Percentiles rank a stretch among this genome's conserved stretches.
phyloP scores from a whole-genome alignment of 2,329 filamentous ascomycete species.

The Phaeosphaeriaceae sp. region DNA sequence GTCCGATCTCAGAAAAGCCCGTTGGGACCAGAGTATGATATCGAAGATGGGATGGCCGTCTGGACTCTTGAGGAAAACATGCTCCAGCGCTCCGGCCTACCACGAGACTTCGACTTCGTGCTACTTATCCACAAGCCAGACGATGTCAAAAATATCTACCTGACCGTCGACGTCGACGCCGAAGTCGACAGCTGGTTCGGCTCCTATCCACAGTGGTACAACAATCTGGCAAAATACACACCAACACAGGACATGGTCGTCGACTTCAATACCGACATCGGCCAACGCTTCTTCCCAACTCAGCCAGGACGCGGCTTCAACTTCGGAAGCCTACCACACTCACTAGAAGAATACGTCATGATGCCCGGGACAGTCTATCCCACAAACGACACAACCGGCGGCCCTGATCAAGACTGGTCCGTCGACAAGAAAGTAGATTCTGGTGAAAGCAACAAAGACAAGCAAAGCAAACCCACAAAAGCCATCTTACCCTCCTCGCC shows the following conservation, averaged over 20 bases:
- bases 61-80: slow-evolving; percentile 60
- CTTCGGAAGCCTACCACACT: slow-evolving; percentile 50
- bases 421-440: neutral
- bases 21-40: slow-evolving; percentile 45
- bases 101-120: slow-evolving; percentile 60
- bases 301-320: slow-evolving; percentile 51
- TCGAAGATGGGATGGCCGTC: slow-evolving; percentile 55
- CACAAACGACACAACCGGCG: slow-evolving; percentile 21
- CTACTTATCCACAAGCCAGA: slow-evolving; percentile 56
- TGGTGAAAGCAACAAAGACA: too few species aligned
- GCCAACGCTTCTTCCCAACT: slow-evolving; percentile 53
- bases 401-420: neutral
- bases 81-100: slow-evolving; percentile 57
- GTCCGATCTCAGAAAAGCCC: slow-evolving; percentile 50
- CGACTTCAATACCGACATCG: slow-evolving; percentile 52
- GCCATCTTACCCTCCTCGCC: too few species aligned
- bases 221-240: slow-evolving; percentile 47
- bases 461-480: neutral
- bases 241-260: slow-evolving; percentile 47
- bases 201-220: slow-evolving; percentile 51
- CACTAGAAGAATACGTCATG: slow-evolving; percentile 54
- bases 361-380: slow-evolving; percentile 54
- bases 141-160: slow-evolving; percentile 47
- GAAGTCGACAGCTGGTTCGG: slow-evolving; percentile 51
- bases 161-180: slow-evolving; percentile 54